Percentiles rank a stretch among this genome's conserved stretches.
Evolutionary conservation across 176 grass and related monocot genomes (phyloP).

Genomic region (Oryza australiensis): DNA sequence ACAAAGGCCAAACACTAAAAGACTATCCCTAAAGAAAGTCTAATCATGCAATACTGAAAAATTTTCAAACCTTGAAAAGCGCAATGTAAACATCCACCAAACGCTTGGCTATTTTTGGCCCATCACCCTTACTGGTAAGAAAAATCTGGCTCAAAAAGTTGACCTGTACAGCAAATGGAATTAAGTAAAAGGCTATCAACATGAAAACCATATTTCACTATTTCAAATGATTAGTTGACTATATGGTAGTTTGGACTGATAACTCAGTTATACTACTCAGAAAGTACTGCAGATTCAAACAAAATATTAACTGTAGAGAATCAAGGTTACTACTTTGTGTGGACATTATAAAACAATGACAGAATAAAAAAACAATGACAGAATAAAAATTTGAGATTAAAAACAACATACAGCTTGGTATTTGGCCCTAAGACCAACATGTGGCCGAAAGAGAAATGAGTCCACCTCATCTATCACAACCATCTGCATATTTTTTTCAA

Average conservation of each 20-base stretch:
- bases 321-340: background rate
- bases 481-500: conserved; percentile 50
- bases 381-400: conserved; percentile 25
- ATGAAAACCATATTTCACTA: background rate
- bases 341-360: conserved; percentile 17
- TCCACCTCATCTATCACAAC: conserved; percentile 98
- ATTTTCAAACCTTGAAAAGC: conserved; percentile 75
- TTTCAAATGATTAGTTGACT: background rate
- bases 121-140: conserved; percentile 75
- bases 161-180: conserved; percentile 54
- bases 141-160: conserved; percentile 95
- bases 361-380: conserved; percentile 27
- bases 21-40: background rate
- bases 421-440: conserved; percentile 84
- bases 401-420: conserved; percentile 88
- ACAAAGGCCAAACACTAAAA: background rate
- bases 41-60: conserved; percentile 29
- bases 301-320: conserved; percentile 6
- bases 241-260: conserved; percentile 7
- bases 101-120: conserved; percentile 87
- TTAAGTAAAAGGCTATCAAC: conserved; percentile 28
- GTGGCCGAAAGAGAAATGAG: conserved; percentile 89
- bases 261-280: background rate
- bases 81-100: conserved; percentile 92
- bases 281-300: conserved; percentile 2